Conservation (phyloP, 2,329 filamentous ascomycete species). For the Trichophyton mentagrophytes region DNA sequence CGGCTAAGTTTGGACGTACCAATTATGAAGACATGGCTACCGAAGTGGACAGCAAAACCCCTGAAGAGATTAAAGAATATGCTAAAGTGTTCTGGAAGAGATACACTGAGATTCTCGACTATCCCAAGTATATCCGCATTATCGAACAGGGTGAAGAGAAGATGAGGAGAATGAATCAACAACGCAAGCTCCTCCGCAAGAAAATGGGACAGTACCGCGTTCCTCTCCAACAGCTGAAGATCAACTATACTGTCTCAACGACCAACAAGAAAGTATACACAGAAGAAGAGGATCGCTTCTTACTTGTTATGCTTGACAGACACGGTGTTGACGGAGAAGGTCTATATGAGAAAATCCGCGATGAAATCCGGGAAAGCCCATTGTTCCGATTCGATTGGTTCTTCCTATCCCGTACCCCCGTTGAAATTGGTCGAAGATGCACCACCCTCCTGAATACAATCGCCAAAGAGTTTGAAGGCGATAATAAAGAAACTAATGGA, state of each 20-base stretch:
- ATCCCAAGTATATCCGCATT: conserved; percentile 72
- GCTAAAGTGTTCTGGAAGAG: conserved; percentile 95
- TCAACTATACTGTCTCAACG: conserved; percentile 97
- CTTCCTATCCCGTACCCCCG: conserved; percentile 85
- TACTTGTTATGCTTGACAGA: conserved; percentile 84
- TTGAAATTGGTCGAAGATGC: conserved; percentile 83
- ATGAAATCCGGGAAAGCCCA: conserved; percentile 87
- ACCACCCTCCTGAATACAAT: conserved; percentile 90
- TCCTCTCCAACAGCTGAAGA: conserved; percentile 90
- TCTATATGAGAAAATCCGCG: conserved; percentile 87
- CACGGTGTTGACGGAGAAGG: conserved; percentile 83
- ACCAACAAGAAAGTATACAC: conserved; percentile 99
- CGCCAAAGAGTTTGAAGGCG: conserved; percentile 74
- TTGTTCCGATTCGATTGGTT: conserved; percentile 99
- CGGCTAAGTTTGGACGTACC: conserved; percentile 76
- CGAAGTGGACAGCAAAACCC: conserved; percentile 82
- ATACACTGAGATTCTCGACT: conserved; percentile 81
- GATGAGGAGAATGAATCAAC: conserved; percentile 74
- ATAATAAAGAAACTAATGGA: conserved; percentile 41
- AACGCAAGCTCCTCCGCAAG: conserved; percentile 83
- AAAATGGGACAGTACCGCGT: conserved; percentile 97
- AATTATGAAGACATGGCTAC: conserved; percentile 75
- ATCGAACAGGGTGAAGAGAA: conserved; percentile 92
- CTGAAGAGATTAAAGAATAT: conserved; percentile 76
- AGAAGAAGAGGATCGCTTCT: conserved; percentile 91